Conservation (phyloP, 257 asterid genomes). For the Thymus mandschuricus region DNA sequence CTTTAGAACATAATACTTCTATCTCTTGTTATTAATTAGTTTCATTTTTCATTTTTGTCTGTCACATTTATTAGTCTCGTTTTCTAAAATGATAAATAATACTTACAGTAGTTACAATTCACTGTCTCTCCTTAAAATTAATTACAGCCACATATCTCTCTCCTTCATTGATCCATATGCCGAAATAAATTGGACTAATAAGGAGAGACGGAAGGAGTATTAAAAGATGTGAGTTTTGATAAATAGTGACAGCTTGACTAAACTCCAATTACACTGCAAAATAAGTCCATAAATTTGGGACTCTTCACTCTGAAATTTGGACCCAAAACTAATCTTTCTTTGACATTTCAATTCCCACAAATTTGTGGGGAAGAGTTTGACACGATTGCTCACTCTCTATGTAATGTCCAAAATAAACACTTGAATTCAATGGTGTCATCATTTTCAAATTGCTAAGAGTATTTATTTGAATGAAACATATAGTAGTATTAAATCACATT, state of each 20-base stretch:
- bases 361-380: conserved; percentile 20
- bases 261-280: conserved; percentile 16
- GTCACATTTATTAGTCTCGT: no score
- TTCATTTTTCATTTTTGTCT: no score
- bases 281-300: conserved; percentile 16
- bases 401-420: background rate
- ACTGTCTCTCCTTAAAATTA: no score
- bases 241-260: conserved; percentile 10
- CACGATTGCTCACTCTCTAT: background rate
- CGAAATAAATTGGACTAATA: no score
- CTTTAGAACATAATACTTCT: background rate
- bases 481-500: no score
- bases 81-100: no score
- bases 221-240: conserved; percentile 7
- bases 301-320: conserved; percentile 3
- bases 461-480: background rate
- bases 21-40: no score
- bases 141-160: no score
- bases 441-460: background rate
- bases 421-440: background rate
- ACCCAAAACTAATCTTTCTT: conserved; percentile 2
- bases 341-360: conserved; percentile 8
- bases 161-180: no score
- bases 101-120: no score
- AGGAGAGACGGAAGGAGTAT: no score